Evolutionary conservation across 257 asterid genomes (phyloP).

Genomic region (Solanum arcanum): DNA sequence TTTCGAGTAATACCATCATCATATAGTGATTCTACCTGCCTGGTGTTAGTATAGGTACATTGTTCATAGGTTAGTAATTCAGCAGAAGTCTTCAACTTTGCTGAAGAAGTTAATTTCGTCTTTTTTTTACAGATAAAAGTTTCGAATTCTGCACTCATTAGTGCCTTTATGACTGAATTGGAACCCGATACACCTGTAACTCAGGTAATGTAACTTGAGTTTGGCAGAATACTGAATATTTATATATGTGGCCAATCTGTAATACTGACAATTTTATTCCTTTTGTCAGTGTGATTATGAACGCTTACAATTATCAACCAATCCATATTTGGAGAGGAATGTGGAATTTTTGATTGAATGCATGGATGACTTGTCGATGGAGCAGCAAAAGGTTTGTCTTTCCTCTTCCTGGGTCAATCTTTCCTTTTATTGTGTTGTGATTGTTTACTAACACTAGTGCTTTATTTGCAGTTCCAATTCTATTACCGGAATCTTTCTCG

Average conservation of each 20-base stretch:
- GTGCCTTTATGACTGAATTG: constrained; percentile 93
- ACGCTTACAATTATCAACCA: constrained; percentile 74
- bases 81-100: neutral
- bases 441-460: neutral
- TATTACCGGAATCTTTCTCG: constrained; percentile 91
- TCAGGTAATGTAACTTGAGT: constrained; percentile 33
- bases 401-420: neutral
- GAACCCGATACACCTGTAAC: constrained; percentile 81
- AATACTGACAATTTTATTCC: neutral
- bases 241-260: neutral
- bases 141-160: constrained; percentile 92
- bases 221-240: neutral
- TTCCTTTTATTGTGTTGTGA: neutral
- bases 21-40: neutral
- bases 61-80: neutral
- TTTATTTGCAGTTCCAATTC: constrained; percentile 63
- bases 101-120: neutral
- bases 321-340: constrained; percentile 79
- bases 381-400: constrained; percentile 73
- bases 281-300: constrained; percentile 72
- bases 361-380: constrained; percentile 96
- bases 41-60: neutral
- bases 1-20: neutral
- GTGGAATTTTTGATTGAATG: constrained; percentile 89
- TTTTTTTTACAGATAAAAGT: constrained; percentile 65